phyloP scores from a whole-genome alignment of 345 rosid species.

The Nephelium lappaceum region DNA sequence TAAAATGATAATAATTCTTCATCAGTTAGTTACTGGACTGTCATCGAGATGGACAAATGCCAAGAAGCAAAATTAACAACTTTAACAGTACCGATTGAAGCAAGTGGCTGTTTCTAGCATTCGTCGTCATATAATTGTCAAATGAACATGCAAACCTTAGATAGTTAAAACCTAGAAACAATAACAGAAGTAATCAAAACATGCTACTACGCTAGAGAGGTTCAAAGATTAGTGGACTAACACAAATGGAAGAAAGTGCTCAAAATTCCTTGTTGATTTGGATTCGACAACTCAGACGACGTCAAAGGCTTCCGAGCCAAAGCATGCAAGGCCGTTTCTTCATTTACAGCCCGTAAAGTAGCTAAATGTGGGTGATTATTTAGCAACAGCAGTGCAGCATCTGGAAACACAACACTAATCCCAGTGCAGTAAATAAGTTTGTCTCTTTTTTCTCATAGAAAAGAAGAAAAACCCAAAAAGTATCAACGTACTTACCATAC shows the following conservation, averaged over 20 bases:
- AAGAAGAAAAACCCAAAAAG: too few species aligned
- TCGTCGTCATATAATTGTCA: not conserved
- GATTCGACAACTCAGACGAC: not conserved
- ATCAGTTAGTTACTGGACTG: too few species aligned
- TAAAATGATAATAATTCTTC: too few species aligned
- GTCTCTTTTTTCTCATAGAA: too few species aligned
- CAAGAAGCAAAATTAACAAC: too few species aligned
- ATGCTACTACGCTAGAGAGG: too few species aligned
- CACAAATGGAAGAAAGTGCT: not conserved
- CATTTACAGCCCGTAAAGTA: not conserved
- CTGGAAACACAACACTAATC: not conserved
- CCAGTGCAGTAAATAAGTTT: too few species aligned
- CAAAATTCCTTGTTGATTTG: not conserved
- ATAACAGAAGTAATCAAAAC: not conserved
- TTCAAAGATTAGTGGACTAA: not conserved
- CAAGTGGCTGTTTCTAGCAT: too few species aligned
- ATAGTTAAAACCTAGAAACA: not conserved
- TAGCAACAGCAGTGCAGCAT: constrained; percentile 16
- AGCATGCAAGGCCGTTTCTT: constrained; percentile 23
- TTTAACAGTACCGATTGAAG: not conserved
- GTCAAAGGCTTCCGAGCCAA: constrained; percentile 24
- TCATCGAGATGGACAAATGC: too few species aligned
- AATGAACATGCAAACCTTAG: not conserved
- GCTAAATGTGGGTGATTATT: not conserved
- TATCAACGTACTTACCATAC: not conserved